Percentiles rank a stretch among this genome's conserved stretches.
Evolutionary conservation across 208 protist species (phyloP).

Genomic region (Crithidia bombi): DNA sequence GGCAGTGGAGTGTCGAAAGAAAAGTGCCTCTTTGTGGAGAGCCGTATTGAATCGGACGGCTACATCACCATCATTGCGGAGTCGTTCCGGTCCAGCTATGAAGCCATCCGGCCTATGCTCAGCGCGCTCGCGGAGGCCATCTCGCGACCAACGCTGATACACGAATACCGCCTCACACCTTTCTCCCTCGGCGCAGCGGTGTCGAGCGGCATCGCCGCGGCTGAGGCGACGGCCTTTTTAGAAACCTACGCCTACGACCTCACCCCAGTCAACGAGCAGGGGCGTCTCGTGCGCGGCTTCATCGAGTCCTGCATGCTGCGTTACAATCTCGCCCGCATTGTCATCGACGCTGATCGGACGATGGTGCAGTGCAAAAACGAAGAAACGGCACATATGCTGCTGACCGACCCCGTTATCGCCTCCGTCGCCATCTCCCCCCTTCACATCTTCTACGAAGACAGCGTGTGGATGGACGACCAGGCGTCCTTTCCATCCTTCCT

Average conservation of each 20-base stretch:
- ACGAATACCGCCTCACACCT: constrained; percentile 97
- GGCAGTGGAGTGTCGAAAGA: background rate
- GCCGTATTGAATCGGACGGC: constrained; percentile 44
- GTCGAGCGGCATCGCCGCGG: constrained; percentile 90
- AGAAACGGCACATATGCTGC: constrained; percentile 54
- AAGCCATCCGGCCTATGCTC: constrained; percentile 46
- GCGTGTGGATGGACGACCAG: constrained; percentile 32
- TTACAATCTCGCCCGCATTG: constrained; percentile 80
- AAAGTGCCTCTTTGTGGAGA: constrained; percentile 76
- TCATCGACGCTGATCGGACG: constrained; percentile 63
- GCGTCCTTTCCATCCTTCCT: constrained; percentile 41
- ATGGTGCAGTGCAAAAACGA: constrained; percentile 72
- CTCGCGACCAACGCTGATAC: constrained; percentile 94
- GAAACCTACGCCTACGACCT: constrained; percentile 82
- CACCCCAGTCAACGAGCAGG: constrained; percentile 4
- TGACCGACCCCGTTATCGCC: constrained; percentile 57
- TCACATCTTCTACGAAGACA: constrained; percentile 35
- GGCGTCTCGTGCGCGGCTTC: constrained; percentile 49
- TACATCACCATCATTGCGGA: constrained; percentile 74
- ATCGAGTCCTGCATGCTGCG: constrained; percentile 74
- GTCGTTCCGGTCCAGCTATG: constrained; percentile 70
- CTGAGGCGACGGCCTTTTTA: constrained; percentile 92
- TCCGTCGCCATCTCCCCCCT: constrained; percentile 47
- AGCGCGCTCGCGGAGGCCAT: constrained; percentile 94
- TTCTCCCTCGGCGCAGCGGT: constrained; percentile 98